Conservation (phyloP, 108 stramenopile genomes). For the Nitzschia putrida region DNA sequence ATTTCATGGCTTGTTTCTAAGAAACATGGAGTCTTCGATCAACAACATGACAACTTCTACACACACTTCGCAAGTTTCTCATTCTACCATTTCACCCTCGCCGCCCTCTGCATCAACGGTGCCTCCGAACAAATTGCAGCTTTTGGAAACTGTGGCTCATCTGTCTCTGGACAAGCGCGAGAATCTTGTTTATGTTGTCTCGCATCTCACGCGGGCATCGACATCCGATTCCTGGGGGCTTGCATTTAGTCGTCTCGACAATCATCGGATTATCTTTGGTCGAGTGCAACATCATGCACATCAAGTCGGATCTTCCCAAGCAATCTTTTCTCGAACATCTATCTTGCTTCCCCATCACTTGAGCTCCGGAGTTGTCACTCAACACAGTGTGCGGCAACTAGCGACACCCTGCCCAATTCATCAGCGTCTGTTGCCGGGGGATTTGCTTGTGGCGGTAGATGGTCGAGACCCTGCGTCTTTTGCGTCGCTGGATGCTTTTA, state of each 20-base stretch:
- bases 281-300: slow-evolving; percentile 4
- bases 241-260: slow-evolving; percentile 7
- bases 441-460: slow-evolving; percentile 34
- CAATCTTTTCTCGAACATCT: no score
- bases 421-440: slow-evolving; percentile 32
- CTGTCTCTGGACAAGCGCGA: background rate
- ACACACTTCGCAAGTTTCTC: no score
- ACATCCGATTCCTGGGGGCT: slow-evolving; percentile 10
- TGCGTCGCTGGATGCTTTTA: background rate
- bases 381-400: background rate
- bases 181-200: background rate
- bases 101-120: no score
- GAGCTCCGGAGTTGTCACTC: no score
- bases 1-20: no score
- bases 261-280: slow-evolving; percentile 17
- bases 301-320: no score
- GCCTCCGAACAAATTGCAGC: background rate
- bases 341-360: no score
- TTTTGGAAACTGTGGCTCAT: background rate
- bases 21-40: no score
- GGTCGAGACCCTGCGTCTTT: slow-evolving; percentile 18
- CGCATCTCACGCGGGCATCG: background rate
- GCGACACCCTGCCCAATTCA: background rate
- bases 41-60: no score
- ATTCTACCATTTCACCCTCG: no score